phyloP scores from a whole-genome alignment of 495 filamentous ascomycete genomes.

The Tuber umbilicatum region DNA sequence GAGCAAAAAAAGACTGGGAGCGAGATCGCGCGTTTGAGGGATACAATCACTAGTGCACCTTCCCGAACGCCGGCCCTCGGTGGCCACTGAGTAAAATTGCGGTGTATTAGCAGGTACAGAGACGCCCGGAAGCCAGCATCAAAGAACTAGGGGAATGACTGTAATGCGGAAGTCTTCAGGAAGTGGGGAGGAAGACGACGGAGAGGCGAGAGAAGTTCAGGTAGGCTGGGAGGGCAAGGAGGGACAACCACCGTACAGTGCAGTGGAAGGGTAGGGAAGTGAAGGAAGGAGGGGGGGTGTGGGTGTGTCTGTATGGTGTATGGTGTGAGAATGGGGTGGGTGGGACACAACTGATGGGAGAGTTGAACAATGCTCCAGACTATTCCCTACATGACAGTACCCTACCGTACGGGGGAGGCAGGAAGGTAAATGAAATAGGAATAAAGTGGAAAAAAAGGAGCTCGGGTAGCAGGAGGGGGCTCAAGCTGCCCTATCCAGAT shows the following conservation, averaged over 20 bases:
- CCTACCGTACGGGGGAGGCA: too few species aligned
- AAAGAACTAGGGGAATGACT: conserved; percentile 14
- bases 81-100: conserved; percentile 28
- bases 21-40: conserved; percentile 16
- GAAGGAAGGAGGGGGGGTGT: background rate
- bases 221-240: background rate
- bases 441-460: conserved; percentile 22
- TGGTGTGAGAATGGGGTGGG: background rate
- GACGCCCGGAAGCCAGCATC: conserved; percentile 29
- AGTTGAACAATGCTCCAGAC: background rate
- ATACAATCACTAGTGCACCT: conserved; percentile 27
- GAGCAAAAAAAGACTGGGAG: conserved; percentile 28
- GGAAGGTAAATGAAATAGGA: conserved; percentile 2
- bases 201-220: background rate
- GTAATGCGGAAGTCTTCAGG: conserved; percentile 23
- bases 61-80: conserved; percentile 17
- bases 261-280: background rate
- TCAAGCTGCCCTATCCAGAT: conserved; percentile 38
- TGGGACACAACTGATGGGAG: conserved; percentile 1
- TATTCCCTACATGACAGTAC: background rate
- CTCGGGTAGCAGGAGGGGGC: conserved; percentile 24
- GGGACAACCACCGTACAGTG: background rate
- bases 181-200: conserved; percentile 11
- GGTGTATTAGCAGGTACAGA: conserved; percentile 23
- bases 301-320: background rate